Evolutionary conservation across 2,329 filamentous ascomycete genomes (phyloP), one percentile per base, ranked within the genome.

Genomic region (Zymoseptoria crescenta): DNA sequence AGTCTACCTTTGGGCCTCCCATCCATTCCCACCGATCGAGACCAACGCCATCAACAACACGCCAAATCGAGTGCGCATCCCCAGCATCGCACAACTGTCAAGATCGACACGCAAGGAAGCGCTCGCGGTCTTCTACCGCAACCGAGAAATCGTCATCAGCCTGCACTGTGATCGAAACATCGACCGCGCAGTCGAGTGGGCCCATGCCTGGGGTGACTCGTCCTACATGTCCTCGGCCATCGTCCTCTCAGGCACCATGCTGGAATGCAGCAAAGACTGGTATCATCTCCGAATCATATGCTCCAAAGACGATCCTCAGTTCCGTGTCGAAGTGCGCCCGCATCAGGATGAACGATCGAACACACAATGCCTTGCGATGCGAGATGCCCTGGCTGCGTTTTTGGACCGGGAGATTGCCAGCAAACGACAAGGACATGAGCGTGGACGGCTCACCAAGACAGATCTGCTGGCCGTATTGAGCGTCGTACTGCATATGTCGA

Each of bases 61-160:
- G n/a, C 54, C 54, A 4, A 52, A 56, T 27, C 20, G 45, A 20
- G 56, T 41, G 9, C 35, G 49, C 8, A 29, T 61, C n/a, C 56
- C 59, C 13, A n/a, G 45, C 4, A 56, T 61, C 13, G 56, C 59
- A 4, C 53, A 61, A 27, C 54, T 61, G 10, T 50, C 29, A 28
- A 29, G 48, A 13, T 16, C 35, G 19, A 55, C 48, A 20, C 56
- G 59, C 13, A 13, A 52, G 10, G 59, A 61, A 59, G 56, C 51
- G 4, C 50, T 59, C 5, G 56, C 45, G 9, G 54, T 61, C 8
- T 56, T 61, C 53, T 61, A 61, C 24, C 53, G 56, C 4, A 58
- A 59, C n/a, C 53, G 59, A 21, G 56, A 61, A 50, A 27, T 61
- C 20, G 50, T 53, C 20, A 41, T 61, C 21, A 56, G 59, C 41